Evolutionary conservation across 164 flowering plant species (phyloP).

Genomic region (Akebia trifoliata): DNA sequence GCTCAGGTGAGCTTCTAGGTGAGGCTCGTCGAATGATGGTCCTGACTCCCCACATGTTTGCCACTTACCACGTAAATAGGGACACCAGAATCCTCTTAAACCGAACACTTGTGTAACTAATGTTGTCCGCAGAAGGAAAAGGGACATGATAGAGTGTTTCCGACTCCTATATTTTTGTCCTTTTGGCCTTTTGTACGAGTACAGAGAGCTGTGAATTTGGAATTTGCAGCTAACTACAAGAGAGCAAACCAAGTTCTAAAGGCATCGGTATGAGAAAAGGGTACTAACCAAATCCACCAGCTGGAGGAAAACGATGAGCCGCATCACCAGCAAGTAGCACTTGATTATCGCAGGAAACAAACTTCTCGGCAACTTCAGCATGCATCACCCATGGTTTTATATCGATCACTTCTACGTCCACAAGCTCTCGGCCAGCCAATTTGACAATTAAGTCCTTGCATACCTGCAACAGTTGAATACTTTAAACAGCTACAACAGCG

Average conservation of each 20-base stretch:
- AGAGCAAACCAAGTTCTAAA: neutral
- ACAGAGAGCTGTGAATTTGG: neutral
- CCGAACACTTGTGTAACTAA: neutral
- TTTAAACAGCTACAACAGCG: conserved; percentile 7
- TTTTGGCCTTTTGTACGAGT: neutral
- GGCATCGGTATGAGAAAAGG: conserved; percentile 1
- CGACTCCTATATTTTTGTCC: neutral
- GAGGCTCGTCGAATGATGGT: too few relatives aligned
- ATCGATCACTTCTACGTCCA: conserved; percentile 63
- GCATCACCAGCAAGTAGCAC: conserved; percentile 96
- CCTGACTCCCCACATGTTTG: too few relatives aligned
- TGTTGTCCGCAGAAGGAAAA: neutral
- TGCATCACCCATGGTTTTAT: conserved; percentile 99
- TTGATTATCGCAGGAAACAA: conserved; percentile 44
- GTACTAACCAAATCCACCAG: conserved; percentile 95
- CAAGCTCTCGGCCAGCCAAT: conserved; percentile 72
- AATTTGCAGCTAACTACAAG: neutral
- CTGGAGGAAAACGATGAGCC: conserved; percentile 97
- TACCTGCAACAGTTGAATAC: conserved; percentile 43
- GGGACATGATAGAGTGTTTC: neutral
- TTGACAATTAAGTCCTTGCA: conserved; percentile 70
- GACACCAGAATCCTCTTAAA: neutral
- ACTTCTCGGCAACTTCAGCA: conserved; percentile 97
- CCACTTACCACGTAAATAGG: neutral
- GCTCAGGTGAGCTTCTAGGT: too few relatives aligned